Evolutionary conservation across 352 stramenopile species (phyloP).

Genomic region (Elongisporangium undulatum): DNA sequence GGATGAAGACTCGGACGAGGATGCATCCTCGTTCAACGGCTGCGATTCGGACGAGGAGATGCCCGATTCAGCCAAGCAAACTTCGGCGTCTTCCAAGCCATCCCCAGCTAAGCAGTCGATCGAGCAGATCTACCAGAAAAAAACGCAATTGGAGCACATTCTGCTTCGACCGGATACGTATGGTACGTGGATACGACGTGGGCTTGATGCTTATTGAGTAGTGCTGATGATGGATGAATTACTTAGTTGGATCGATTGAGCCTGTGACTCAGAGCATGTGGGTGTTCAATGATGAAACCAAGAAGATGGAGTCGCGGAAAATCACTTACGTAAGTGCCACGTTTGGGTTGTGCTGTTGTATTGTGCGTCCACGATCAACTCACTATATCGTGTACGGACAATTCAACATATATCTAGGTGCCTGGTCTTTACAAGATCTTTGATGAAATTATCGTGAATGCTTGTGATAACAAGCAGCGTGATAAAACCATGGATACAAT

Average conservation of each 20-base stretch:
- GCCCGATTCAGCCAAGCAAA: conserved; percentile 8
- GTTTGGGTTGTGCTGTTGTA: conserved; percentile 1
- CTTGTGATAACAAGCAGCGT: conserved; percentile 99
- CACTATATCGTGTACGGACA: neutral
- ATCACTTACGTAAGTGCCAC: conserved; percentile 84
- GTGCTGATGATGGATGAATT: conserved; percentile 3
- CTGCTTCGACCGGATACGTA: conserved; percentile 97
- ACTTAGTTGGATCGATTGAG: conserved; percentile 92
- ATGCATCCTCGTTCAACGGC: conserved; percentile 26
- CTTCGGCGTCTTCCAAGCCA: conserved; percentile 2
- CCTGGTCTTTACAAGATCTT: conserved; percentile 99
- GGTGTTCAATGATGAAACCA: conserved; percentile 88
- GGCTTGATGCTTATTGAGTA: neutral
- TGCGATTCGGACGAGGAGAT: conserved; percentile 24
- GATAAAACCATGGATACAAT: conserved; percentile 94
- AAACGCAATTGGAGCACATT: conserved; percentile 98
- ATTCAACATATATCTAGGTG: conserved; percentile 30
- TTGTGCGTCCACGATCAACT: neutral
- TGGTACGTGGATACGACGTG: conserved; percentile 41
- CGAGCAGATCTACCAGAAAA: conserved; percentile 97
- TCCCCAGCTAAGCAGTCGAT: conserved; percentile 59
- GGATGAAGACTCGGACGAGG: conserved; percentile 40
- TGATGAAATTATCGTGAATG: conserved; percentile 99
- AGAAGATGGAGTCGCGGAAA: conserved; percentile 91
- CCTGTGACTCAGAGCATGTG: conserved; percentile 90